Evolutionary conservation across 106 monocot genomes (phyloP).

Genomic region (Allium fistulosum): DNA sequence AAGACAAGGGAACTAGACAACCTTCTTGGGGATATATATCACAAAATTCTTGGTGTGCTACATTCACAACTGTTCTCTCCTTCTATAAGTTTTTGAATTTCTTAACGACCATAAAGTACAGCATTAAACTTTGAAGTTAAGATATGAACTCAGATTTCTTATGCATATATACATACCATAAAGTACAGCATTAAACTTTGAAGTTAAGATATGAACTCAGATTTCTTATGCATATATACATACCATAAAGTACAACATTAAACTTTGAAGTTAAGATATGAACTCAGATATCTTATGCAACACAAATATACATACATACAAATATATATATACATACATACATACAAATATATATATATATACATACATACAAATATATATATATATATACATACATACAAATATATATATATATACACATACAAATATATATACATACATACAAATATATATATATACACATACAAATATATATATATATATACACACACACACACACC

Average conservation of each 20-base stretch:
- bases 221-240: no score
- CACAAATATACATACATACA: no score
- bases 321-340: no score
- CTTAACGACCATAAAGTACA: not conserved
- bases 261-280: not conserved
- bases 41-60: constrained; percentile 95
- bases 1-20: constrained; percentile 91
- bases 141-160: not conserved
- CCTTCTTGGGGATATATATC: constrained; percentile 95
- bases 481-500: no score
- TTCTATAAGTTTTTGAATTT: not conserved
- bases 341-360: no score
- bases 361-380: no score
- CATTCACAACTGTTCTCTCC: not conserved
- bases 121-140: not conserved
- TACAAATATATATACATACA: no score
- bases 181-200: not conserved
- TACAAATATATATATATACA: no score
- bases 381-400: no score
- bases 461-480: no score
- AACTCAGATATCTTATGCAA: not conserved
- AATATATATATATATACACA: no score
- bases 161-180: not conserved
- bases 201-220: not conserved
- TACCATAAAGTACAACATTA: not conserved